Evolutionary conservation across 1,284 basidiomycete species (phyloP), one percentile per base, ranked within the genome.

Genomic region (Ceratobasidium papillatum): DNA sequence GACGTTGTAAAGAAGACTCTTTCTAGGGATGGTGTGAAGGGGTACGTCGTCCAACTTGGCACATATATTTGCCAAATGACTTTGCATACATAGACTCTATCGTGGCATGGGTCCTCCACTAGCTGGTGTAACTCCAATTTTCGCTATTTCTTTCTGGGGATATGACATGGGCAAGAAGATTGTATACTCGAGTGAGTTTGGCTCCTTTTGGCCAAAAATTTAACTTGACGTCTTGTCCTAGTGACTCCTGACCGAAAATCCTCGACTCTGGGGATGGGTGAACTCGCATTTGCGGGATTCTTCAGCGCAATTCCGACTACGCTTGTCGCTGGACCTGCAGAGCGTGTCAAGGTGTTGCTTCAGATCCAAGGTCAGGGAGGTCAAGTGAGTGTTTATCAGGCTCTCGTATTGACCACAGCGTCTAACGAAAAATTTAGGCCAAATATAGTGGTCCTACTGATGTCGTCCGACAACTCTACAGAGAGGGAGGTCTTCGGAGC

Each of bases 61-160:
- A n/a, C n/a, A n/a, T n/a, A n/a, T n/a, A n/a, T n/a, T n/a, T n/a
- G n/a, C n/a, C n/a, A n/a, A n/a, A n/a, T n/a, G n/a, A n/a, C n/a
- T n/a, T n/a, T n/a, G n/a, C n/a, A n/a, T n/a, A 32, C 25, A 32
- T 74, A 97, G 95, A 43, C 83, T 99, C 83, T 99, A 99, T 83
- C 93, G 97, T 78, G 97, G 97, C 47, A 96, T 99, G 85, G 93
- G 97, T 2, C 97, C 98, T 32, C 98, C 98, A 65, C 85, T 99
- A 77, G 85, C 98, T 45, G 98, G 98, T 71, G 96, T 99, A 38
- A 99, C 98, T 1, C 98, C 98, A 62, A 99, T 99, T 81, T 99
- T 99, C 81, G 98, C 98, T 14, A 86, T 99, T 58, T 98, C 96
- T 2, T 99, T 99, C 86, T 99, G 96, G 96, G 95, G 94, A 22